These are phyloP conservation scores for Metarhizium album DNA, from an alignment of 2,329 filamentous ascomycete genomes.

Conservation along the genomic window DNA sequence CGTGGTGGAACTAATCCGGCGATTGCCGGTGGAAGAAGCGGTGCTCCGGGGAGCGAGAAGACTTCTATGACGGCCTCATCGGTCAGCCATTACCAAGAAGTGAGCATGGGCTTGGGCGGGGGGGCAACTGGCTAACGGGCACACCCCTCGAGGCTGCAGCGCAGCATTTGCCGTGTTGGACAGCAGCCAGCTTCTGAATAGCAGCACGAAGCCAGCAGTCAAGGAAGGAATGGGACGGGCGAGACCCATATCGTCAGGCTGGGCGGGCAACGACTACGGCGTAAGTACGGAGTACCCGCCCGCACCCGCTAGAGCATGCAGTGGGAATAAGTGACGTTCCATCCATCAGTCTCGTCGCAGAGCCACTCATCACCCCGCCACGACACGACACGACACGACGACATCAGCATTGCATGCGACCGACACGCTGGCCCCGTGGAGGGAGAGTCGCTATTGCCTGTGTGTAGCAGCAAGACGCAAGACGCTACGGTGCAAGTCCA, in stretches of 20 bases:
- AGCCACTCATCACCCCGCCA: neutral
- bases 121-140: neutral
- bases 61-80: too few relatives aligned
- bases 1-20: neutral
- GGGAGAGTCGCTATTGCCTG: slow-evolving; percentile 1
- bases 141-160: neutral
- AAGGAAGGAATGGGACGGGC: too few relatives aligned
- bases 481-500: neutral
- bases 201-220: too few relatives aligned
- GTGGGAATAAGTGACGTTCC: slow-evolving; percentile 18
- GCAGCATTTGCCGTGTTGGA: neutral
- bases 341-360: slow-evolving; percentile 9
- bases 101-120: neutral
- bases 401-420: slow-evolving; percentile 2
- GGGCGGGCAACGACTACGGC: neutral
- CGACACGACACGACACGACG: too few relatives aligned
- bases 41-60: neutral
- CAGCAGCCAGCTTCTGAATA: neutral
- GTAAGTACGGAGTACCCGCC: too few relatives aligned
- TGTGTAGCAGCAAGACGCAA: slow-evolving; percentile 4
- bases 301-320: slow-evolving; percentile 6
- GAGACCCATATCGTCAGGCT: too few relatives aligned
- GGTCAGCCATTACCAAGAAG: neutral
- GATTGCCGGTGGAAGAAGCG: slow-evolving; percentile 1
- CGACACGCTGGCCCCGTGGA: neutral